Base-by-base conservation (phyloP, 345 rosid genomes). In the Brassica carinata region DNA sequence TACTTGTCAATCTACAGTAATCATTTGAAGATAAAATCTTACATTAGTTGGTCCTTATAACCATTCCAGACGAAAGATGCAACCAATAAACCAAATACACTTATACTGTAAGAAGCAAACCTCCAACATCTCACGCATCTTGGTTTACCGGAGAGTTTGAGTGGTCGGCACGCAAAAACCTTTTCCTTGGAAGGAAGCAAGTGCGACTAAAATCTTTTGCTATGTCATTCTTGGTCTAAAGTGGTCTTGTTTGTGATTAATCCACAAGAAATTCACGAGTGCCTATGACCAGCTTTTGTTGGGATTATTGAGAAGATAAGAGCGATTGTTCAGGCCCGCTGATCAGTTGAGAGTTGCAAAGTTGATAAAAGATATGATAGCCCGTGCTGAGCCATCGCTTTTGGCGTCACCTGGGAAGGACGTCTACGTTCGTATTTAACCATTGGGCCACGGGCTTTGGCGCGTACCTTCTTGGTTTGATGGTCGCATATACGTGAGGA, bases 21-120 rank as follows among this genome's bases (percentile, higher is more conserved):
- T 57, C 2, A 36, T 23, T 7, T 30, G 38, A 64, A 64, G 45
- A 40, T 40, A 40, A 40, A 40, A 40, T 40, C 11, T 9, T 40
- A 40, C 36, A 33, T 33, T 92, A 61, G 73, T 89, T 34, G 98
- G 97, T 69, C 62, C 67, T 68, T 68, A 43, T 38, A 29, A 58
- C 67, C 18, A 31, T 40, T 36, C 43, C 8, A 36, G 43, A 36
- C 43, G 48, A 40, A 40, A n/a, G n/a, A 33, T 40, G 13, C 11
- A 40, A 8, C 48, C 48, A 9, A 40, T 40, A 40, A 40, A 40
- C 48, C 13, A 40, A 40, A 40, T 40, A 40, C 48, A 40, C 10
- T 9, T n/a, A n/a, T 40, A 40, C 48, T 40, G 48, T 40, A 10
- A 40, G 48, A 40, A 40, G 48, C 48, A 40, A 36, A 40, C 48